phyloP scores from a whole-genome alignment of 2,329 filamentous ascomycete genomes.

The Alternaria sp. region DNA sequence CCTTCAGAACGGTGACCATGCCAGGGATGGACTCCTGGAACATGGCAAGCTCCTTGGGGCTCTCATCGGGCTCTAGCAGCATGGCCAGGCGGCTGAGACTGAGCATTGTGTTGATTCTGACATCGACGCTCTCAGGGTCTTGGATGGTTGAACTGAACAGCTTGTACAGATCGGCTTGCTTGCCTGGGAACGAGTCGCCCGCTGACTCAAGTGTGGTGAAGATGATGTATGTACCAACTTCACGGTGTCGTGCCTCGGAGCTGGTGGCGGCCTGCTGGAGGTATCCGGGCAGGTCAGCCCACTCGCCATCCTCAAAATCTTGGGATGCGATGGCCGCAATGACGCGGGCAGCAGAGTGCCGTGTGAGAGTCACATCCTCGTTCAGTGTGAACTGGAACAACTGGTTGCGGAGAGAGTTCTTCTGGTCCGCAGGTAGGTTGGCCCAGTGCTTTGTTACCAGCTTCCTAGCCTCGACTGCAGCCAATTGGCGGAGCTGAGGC shows the following conservation, averaged over 20 bases:
- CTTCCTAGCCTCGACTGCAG: conserved; percentile 87
- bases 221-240: conserved; percentile 92
- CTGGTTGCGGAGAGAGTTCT: conserved; percentile 80
- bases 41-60: conserved; percentile 73
- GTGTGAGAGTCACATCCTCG: conserved; percentile 78
- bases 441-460: conserved; percentile 89
- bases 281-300: conserved; percentile 80
- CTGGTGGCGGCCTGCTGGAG: conserved; percentile 83
- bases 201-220: conserved; percentile 91
- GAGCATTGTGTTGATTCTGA: conserved; percentile 93
- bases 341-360: conserved; percentile 87
- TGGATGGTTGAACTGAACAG: conserved; percentile 88
- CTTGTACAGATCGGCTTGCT: conserved; percentile 79
- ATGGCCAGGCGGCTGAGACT: conserved; percentile 88
- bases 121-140: conserved; percentile 89
- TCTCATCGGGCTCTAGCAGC: conserved; percentile 87
- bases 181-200: conserved; percentile 83
- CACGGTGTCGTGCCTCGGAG: conserved; percentile 78
- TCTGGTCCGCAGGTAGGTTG: conserved; percentile 75
- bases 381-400: conserved; percentile 84
- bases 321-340: conserved; percentile 86
- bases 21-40: conserved; percentile 84
- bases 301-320: conserved; percentile 88
- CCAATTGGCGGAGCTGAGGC: conserved; percentile 81
- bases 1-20: conserved; percentile 91